These are phyloP conservation scores for Akebia trifoliata DNA, from an alignment of 164 flowering plant species.

Conservation along the genomic window DNA sequence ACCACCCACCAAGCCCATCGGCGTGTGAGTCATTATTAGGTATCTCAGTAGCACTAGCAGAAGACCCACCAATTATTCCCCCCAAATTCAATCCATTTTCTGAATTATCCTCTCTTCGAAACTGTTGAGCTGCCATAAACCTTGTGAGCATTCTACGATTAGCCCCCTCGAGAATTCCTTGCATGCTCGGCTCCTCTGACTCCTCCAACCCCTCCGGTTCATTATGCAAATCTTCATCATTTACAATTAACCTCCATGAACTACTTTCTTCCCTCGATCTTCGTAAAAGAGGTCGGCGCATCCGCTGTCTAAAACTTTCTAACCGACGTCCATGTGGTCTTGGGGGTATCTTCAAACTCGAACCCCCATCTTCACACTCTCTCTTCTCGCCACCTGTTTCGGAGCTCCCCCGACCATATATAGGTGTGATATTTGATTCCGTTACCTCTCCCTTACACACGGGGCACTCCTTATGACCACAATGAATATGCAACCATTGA, in stretches of 20 bases:
- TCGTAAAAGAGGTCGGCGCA: slow-evolving; percentile 14
- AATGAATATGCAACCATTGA: slow-evolving; percentile 32
- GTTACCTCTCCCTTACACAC: slow-evolving; percentile 35
- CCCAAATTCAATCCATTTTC: slow-evolving; percentile 12
- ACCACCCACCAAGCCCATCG: slow-evolving; percentile 14
- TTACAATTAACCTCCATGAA: slow-evolving; percentile 16
- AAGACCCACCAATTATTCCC: slow-evolving; percentile 12
- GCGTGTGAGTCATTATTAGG: background rate
- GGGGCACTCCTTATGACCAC: slow-evolving; percentile 31
- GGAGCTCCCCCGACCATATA: slow-evolving; percentile 30
- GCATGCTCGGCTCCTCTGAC: slow-evolving; percentile 1
- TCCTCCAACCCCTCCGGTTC: slow-evolving; percentile 18
- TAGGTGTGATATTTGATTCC: slow-evolving; percentile 26
- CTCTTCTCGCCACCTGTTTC: slow-evolving; percentile 16
- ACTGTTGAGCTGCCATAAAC: slow-evolving; percentile 20
- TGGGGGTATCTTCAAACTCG: slow-evolving; percentile 32
- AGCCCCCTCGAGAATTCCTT: slow-evolving; percentile 14
- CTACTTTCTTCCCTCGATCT: slow-evolving; percentile 13
- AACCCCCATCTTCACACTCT: slow-evolving; percentile 12
- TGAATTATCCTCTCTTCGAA: slow-evolving; percentile 16
- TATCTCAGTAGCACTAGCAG: slow-evolving; percentile 12
- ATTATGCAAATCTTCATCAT: slow-evolving; percentile 20
- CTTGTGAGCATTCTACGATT: slow-evolving; percentile 12
- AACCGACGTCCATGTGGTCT: slow-evolving; percentile 27
- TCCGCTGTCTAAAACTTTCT: slow-evolving; percentile 26